Base-by-base conservation (phyloP, 768 basidiomycete species). In the Cystobasidium onofrii region DNA sequence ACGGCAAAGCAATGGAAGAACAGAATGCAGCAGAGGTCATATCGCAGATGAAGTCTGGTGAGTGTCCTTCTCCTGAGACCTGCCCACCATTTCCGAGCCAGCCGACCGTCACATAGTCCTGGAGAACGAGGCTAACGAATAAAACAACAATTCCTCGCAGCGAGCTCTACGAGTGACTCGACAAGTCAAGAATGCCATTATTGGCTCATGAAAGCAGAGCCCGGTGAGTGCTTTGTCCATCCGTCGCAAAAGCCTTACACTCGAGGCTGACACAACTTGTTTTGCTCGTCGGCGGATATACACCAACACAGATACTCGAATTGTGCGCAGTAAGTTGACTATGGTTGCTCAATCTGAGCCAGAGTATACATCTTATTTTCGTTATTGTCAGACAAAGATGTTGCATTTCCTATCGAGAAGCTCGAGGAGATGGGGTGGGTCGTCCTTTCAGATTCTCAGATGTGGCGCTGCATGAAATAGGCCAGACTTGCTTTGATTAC, bases 131-230 rank as follows among this genome's bases (percentile, higher is more conserved):
- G 18, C 46, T 50, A 20, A 50, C 46, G 12, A 17, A 17, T 50
- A 12, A 7, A 20, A 50, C 18, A 50, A 50, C 20, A 7, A n/a
- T n/a, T n/a, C n/a, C n/a, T n/a, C n/a, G n/a, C n/a, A n/a, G n/a
- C n/a, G n/a, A 23, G 20, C 46, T 60, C 3, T 60, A 15, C 6
- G 25, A 9, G 23, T 60, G 27, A 25, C 29, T 6, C 31, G 23
- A 27, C 27, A 4, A 4, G 7, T 29, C 57, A 12, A 6, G 15
- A 34, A 29, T 29, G 33, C 20, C 10, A 23, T n/a, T 64, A 46
- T 27, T 64, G 63, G 63, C 63, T 64, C 27, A 64, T 64, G 63
- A 64, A 64, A 64, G 63, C 63, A 39, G 63, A 64, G 63, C 63
- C 63, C 27, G 63, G 63, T 64, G 34, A 64, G 63, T 64, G 39